Evolutionary conservation across 2,329 filamentous ascomycete genomes (phyloP), one percentile per base, ranked within the genome.

Genomic region (Venturiaceae sp.): DNA sequence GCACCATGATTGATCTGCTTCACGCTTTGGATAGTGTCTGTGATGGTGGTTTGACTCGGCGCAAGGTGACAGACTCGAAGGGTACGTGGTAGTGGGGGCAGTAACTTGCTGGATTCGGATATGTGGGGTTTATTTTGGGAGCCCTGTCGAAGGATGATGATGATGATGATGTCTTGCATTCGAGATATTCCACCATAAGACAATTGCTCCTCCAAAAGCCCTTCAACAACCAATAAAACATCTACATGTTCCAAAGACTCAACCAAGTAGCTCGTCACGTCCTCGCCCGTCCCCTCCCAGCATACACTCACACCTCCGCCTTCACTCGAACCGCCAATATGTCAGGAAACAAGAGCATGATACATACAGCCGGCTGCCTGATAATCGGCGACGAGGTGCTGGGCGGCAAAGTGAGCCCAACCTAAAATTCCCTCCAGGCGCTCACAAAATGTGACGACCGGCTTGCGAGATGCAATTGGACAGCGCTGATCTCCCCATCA

Each of bases 381-480:
- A 91, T 99, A 61, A 97, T 99, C 66, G 92, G 92, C n/a, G 92
- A 97, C 74, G 92, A 96, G 72, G 91, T 97, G 5, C 79, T 97
- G 3, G 92, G 91, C 23, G 92, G 94, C 66, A 97, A 97, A 86
- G 92, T 90, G 71, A 63, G 77, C 41, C 41, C 41, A 46, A n/a
- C n/a, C n/a, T 46, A 11, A 26, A 3, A 19, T 16, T 19, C 7
- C 39, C 16, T 47, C 23, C 41, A 28, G 21, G 67, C 56, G 57
- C 14, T 52, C 46, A 37, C 26, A 32, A 33, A 60, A 60, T 41
- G 32, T 50, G 53, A 23, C 33, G 47, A 23, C 34, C 34, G 50
- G 36, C 55, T 41, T 64, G 23, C 67, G 69, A 62, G 54, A 21
- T 26, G 26, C 19, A n/a, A 36, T 36, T 36, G 36, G 33, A 36